Evolutionary conservation across 2,329 filamentous ascomycete species (phyloP).

Genomic region (Microsporum ferrugineum): DNA sequence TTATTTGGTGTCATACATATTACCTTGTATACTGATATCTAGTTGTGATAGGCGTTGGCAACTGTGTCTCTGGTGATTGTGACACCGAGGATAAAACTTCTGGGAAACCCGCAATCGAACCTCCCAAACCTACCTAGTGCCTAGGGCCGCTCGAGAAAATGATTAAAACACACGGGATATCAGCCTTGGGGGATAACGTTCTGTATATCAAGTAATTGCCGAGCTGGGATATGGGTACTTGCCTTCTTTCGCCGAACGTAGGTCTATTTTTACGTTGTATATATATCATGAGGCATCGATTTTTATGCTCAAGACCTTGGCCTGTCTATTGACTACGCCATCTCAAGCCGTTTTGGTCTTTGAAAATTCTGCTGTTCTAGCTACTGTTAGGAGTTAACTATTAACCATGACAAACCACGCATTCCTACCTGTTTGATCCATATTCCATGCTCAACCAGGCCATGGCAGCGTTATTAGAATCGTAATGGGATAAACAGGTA

Average conservation of each 20-base stretch:
- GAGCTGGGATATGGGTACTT: background rate
- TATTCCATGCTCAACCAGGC: too few relatives aligned
- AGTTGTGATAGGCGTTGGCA: slow-evolving; percentile 7
- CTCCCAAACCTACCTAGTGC: background rate
- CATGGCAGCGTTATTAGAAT: too few relatives aligned
- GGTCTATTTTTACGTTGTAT: background rate
- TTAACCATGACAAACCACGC: too few relatives aligned
- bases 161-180: background rate
- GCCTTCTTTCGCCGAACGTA: background rate
- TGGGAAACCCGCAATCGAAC: background rate
- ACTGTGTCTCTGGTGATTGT: slow-evolving; percentile 13
- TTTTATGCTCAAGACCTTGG: background rate
- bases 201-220: background rate
- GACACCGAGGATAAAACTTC: slow-evolving; percentile 5
- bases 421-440: too few relatives aligned
- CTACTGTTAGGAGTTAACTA: too few relatives aligned
- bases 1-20: background rate
- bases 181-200: too few relatives aligned
- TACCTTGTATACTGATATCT: background rate
- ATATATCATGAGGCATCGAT: background rate
- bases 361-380: too few relatives aligned
- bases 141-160: background rate
- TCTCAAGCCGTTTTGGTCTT: background rate
- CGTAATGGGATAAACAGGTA: too few relatives aligned
- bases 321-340: background rate